These are phyloP conservation scores for Gardenia jasminoides DNA, from an alignment of 257 asterid genomes.

Conservation along the genomic window DNA sequence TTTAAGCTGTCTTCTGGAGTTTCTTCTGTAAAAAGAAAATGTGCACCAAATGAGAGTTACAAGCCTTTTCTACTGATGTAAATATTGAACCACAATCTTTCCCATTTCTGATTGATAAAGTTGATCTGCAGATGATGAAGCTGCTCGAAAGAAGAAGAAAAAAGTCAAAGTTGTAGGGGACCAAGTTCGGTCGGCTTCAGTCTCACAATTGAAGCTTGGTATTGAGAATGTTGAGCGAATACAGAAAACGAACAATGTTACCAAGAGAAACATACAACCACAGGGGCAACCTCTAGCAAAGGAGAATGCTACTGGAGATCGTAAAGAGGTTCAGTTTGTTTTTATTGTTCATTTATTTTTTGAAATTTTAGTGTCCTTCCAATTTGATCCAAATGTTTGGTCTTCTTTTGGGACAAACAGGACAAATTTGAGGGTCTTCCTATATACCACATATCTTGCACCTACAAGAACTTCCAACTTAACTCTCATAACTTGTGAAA, in stretches of 20 bases:
- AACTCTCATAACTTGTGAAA: not conserved
- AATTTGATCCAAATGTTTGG: not conserved
- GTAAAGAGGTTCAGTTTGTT: constrained; percentile 49
- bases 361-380: not conserved
- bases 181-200: constrained; percentile 44
- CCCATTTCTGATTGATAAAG: constrained; percentile 4
- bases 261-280: constrained; percentile 49
- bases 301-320: constrained; percentile 48
- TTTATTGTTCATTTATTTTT: constrained; percentile 6
- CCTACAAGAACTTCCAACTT: not conserved
- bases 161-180: constrained; percentile 50
- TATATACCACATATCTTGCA: not conserved
- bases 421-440: not conserved
- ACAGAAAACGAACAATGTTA: constrained; percentile 42
- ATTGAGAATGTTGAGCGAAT: constrained; percentile 54
- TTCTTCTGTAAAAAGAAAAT: not conserved
- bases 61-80: not conserved
- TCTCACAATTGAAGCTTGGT: constrained; percentile 45
- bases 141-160: constrained; percentile 79
- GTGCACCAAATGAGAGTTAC: not conserved
- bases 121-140: constrained; percentile 65
- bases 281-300: constrained; percentile 40
- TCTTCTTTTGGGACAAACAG: not conserved
- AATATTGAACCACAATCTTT: not conserved
- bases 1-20: not conserved